Base-by-base conservation (phyloP, 306 rosid species). In the Canavalia ensiformis region DNA sequence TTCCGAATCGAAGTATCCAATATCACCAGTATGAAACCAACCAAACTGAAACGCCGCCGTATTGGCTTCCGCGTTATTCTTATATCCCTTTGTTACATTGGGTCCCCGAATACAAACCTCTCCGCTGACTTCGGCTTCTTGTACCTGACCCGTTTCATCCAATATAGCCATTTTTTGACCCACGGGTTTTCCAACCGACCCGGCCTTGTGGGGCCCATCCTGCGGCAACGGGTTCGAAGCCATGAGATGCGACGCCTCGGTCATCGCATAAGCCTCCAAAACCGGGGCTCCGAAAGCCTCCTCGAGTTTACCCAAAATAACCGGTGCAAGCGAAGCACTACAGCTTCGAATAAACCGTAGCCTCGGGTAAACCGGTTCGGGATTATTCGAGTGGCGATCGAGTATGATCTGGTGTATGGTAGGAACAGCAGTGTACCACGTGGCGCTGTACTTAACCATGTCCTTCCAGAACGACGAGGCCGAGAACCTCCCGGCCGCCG, bases 361-460 rank as follows among this genome's bases (percentile, higher is more conserved):
- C 51, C 85, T 86, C 79, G 96, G 98, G 88, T 89, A 91, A 18
- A 37, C 55, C 37, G 82, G 86, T 74, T 89, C 94, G 2, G 97
- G 96, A 13, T 84, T 89, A 44, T 28, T 83, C 34, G 39, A 13
- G 78, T 95, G 97, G 12, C 97, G 94, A n/a, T 95, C 97, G 7
- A 95, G 86, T 34, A 95, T 78, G 84, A 95, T 95, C 83, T 93
- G 99, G 82, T 95, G 99, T 56, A 95, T 91, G n/a, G 99, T 95
- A 1, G 97, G 99, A 33, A 95, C 99, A 6, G 97, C 92, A 0
- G 97, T 95, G 84, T 95, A 95, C 98, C 99, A 95, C 68, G 99
- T 93, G 44, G 94, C 97, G 30, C 78, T 79, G 60, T 86, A 86
- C 3, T 74, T 29, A 10, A 65, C 6, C 99, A 95, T 95, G 83